phyloP scores from a whole-genome alignment of 768 basidiomycete species.

The Rhodotorula toruloides region DNA sequence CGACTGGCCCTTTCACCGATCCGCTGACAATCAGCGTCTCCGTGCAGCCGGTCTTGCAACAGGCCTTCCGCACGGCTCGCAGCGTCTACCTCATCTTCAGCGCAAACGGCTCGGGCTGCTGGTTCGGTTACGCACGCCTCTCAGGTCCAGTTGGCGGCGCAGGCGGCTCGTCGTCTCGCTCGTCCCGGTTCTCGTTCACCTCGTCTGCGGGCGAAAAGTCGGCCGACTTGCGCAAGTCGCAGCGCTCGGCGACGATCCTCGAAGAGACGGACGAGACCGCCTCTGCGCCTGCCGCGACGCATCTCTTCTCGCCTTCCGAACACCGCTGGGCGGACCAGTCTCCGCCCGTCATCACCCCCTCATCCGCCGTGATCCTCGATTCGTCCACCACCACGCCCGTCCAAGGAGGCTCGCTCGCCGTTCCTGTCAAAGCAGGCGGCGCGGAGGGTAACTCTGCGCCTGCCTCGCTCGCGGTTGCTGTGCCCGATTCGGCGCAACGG shows the following conservation, averaged over 20 bases:
- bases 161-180: background rate
- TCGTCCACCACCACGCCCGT: no score
- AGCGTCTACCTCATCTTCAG: conserved; percentile 81
- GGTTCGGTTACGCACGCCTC: conserved; percentile 85
- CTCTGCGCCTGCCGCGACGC: background rate
- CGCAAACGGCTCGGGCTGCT: conserved; percentile 89
- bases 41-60: conserved; percentile 68
- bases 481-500: background rate
- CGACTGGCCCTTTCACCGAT: conserved; percentile 46
- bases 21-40: conserved; percentile 54
- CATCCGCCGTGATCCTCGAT: conserved; percentile 16
- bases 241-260: conserved; percentile 20
- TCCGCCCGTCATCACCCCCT: background rate
- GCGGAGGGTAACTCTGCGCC: conserved; percentile 5
- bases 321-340: conserved; percentile 25
- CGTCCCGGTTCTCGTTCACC: conserved; percentile 15
- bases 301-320: conserved; percentile 40
- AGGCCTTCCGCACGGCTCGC: conserved; percentile 83
- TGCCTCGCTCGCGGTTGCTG: background rate
- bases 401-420: background rate
- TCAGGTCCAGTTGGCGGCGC: conserved; percentile 51
- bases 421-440: background rate
- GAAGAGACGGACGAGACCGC: conserved; percentile 32
- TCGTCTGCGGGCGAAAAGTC: background rate
- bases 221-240: background rate